Evolutionary conservation across 345 rosid genomes (phyloP), one percentile per base, ranked within the genome.

Genomic region (Hirschfeldia incana): DNA sequence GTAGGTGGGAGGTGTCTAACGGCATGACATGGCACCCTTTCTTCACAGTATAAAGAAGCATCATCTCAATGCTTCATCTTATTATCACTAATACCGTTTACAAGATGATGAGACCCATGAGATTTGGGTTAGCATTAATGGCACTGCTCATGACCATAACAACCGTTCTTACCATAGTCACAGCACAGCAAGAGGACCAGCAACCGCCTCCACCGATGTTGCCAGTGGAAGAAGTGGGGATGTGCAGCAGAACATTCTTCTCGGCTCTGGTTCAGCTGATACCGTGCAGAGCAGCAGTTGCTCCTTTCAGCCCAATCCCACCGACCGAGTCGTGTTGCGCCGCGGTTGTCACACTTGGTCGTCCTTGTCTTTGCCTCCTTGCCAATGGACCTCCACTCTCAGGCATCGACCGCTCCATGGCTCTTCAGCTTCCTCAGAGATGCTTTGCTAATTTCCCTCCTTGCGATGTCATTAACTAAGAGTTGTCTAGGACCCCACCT

Each of bases 251-350:
- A 80, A 92, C 99, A 5, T 94, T 92, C 86, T 89, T 92, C 78
- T 85, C 92, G 0, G 85, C 93, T 7, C 84, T 94, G 28, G 91
- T 93, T 17, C 99, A 94, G 84, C 83, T 94, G 57, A 86, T 93
- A 79, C 99, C 98, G 4, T 95, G 98, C 69, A 84, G 94, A 77
- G 84, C 97, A 44, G 89, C 96, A 2, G 96, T 91, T n/a, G 91
- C 94, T 69, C 93, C 96, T 2, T 91, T 90, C 73, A 91, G 94
- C 69, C 91, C 93, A 0, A 76, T 91, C 74, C 92, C 93, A 32
- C 99, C 97, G 0, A 88, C 89, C 5, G 90, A 90, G 36, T 58
- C 86, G 6, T 95, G 97, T 83, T 95, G 99, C 87, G 82, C 84
- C 37, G 97, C 94, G 3, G 69, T 95, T 78, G 89, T 85, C 78